Evolutionary conservation across 345 rosid species (phyloP), one percentile per base, ranked within the genome.

Genomic region (Brassica nigra): DNA sequence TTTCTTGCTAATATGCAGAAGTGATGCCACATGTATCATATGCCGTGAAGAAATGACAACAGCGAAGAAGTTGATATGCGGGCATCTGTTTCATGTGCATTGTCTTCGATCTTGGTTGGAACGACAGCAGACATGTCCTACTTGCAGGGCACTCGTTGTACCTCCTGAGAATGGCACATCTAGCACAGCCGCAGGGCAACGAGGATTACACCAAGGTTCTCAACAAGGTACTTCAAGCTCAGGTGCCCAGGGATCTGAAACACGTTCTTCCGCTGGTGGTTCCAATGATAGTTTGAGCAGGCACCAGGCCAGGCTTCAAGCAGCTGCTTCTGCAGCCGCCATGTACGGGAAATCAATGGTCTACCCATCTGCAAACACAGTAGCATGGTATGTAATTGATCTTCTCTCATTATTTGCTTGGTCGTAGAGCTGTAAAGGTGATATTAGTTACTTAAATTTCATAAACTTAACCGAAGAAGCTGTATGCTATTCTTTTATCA

Each of bases 51-150:
- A 54, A 54, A 54, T 54, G 99, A 91, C 92, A 20, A 85, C 85
- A 36, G 99, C 98, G 7, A 95, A 95, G 86, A 95, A 95, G 79
- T 86, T 95, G 67, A 80, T 89, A 6, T 95, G 99, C 64, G 99
- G 99, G 64, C 99, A 93, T 89, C 90, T 95, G 73, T 95, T 95
- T 68, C 99, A 93, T 79, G 97, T 95, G 39, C 97, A 95, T 76
- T 95, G 77, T 54, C 59, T 54, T 54, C 59, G 59, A 54, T 54
- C 59, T 9, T 54, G 59, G 59, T 54, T 54, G 59, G 99, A 95
- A 86, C 83, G 99, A 31, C 99, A 95, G 55, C 97, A 93, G 84
- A 95, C 99, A 0, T 95, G 99, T 68, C 99, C 99, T 63, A 95
- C 98, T 29, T 95, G 98, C 85, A 89, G 98, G 80, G 99, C 99